Base-by-base conservation (phyloP, 1,284 basidiomycete genomes). In the Ganoderma boninense region DNA sequence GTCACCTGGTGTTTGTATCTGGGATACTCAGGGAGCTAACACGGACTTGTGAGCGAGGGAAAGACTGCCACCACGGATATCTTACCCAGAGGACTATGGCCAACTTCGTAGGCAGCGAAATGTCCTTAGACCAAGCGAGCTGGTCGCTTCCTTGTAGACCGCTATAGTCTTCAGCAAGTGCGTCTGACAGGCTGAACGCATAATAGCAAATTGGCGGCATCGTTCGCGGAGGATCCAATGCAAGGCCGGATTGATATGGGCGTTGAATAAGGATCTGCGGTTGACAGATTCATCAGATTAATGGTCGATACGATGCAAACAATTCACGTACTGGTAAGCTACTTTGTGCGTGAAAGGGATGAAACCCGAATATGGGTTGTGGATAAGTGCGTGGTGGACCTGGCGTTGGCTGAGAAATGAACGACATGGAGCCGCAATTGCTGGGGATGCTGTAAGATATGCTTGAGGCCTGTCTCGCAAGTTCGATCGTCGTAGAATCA, bases 71-170 rank as follows among this genome's bases (percentile, higher is more conserved):
- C 5, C 29, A 11, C 14, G 11, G 20, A n/a, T 10, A 23, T 60
- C 57, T n/a, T 11, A 60, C 57, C 10, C 57, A 60, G 57, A 60
- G 20, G n/a, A 60, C 57, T n/a, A 60, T 40, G 20, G 57, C 57
- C 35, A 60, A 11, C 35, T 60, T 60, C 8, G 57, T 1, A 13
- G 57, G 57, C 4, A 60, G 11, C 7, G 7, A 8, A 13, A 60
- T 60, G 35, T 40, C n/a, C 10, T 20, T 20, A 10, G 32, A 20
- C 57, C 57, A 60, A 13, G 57, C 57, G 11, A 23, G 57, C 11
- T 60, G 57, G 20, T 60, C 57, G 20, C 35, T 29, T 4, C 10
- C 35, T 18, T n/a, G 57, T n/a, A 60, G 57, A 13, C 5, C 13
- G 35, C 29, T 13, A 20, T 40, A 38, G 35, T 38, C 10, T 40